Conservation (phyloP, 2,329 filamentous ascomycete genomes). For the Pseudocercospora pini-densiflorae region DNA sequence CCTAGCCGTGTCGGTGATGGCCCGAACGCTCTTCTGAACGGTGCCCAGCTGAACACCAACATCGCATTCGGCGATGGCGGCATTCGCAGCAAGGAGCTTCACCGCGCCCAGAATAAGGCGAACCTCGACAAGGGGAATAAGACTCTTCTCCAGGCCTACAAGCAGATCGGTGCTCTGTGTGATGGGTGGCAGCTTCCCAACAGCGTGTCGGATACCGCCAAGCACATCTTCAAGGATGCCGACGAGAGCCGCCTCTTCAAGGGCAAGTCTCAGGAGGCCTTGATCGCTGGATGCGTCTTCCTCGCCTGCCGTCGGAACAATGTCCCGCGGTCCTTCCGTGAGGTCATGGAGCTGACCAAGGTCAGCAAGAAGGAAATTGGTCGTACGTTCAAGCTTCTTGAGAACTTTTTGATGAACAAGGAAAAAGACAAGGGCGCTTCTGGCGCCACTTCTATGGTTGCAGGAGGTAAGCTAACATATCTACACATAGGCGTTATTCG, state of each 20-base stretch:
- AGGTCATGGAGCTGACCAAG: slow-evolving; percentile 90
- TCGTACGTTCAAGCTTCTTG: slow-evolving; percentile 89
- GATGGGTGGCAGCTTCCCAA: slow-evolving; percentile 82
- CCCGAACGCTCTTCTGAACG: slow-evolving; percentile 86
- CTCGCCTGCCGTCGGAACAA: slow-evolving; percentile 91
- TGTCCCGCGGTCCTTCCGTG: slow-evolving; percentile 86
- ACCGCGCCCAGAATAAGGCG: slow-evolving; percentile 81
- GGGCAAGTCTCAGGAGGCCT: slow-evolving; percentile 89
- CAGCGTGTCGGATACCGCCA: slow-evolving; percentile 84
- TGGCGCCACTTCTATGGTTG: slow-evolving; percentile 32
- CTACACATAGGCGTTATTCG: slow-evolving; percentile 3
- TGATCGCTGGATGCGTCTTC: slow-evolving; percentile 97
- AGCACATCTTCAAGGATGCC: slow-evolving; percentile 93
- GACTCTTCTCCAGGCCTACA: slow-evolving; percentile 77
- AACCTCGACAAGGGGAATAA: slow-evolving; percentile 84
- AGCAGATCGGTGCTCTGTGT: slow-evolving; percentile 85
- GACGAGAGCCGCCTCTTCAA: slow-evolving; percentile 94
- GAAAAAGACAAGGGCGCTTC: slow-evolving; percentile 59
- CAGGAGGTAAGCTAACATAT: slow-evolving; percentile 55
- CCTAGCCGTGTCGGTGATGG: slow-evolving; percentile 97
- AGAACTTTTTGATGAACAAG: slow-evolving; percentile 81
- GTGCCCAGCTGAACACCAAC: slow-evolving; percentile 83
- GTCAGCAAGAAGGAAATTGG: slow-evolving; percentile 98
- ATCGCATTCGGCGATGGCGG: slow-evolving; percentile 82
- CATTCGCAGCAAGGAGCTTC: slow-evolving; percentile 73